Conservation (phyloP, 768 basidiomycete species). For the Trichaptum fuscoviolaceum region DNA sequence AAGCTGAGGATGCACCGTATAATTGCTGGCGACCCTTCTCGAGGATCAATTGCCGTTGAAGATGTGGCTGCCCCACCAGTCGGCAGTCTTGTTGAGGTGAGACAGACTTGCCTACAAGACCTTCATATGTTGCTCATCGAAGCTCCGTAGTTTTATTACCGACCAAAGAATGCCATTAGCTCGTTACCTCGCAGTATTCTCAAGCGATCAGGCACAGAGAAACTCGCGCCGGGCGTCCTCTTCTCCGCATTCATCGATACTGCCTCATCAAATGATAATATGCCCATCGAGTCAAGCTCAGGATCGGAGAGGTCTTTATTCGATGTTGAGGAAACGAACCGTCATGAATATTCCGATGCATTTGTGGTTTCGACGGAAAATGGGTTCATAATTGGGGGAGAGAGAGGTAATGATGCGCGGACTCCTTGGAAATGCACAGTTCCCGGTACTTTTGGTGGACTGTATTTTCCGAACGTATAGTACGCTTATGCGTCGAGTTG, state of each 20-base stretch:
- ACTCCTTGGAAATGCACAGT: slow-evolving; percentile 37
- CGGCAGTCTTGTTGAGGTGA: slow-evolving; percentile 49
- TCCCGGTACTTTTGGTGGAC: slow-evolving; percentile 28
- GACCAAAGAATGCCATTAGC: background rate
- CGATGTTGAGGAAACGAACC: slow-evolving; percentile 3
- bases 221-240: background rate
- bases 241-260: background rate
- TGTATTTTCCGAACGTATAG: slow-evolving; percentile 14
- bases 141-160: background rate
- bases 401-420: slow-evolving; percentile 16
- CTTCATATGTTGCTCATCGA: background rate
- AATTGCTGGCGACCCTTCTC: slow-evolving; percentile 65
- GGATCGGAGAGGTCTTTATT: background rate
- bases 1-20: slow-evolving; percentile 41
- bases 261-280: background rate
- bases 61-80: slow-evolving; percentile 42
- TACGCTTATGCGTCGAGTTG: background rate
- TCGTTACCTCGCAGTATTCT: background rate
- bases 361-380: slow-evolving; percentile 54
- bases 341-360: slow-evolving; percentile 19
- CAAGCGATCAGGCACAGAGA: background rate
- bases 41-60: slow-evolving; percentile 61
- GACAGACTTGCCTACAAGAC: slow-evolving; percentile 13
- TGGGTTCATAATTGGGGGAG: slow-evolving; percentile 31
- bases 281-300: background rate